Percentiles rank a stretch among this genome's conserved stretches.
These are phyloP conservation scores for Paratinospora sagittata DNA, from an alignment of 164 flowering plant genomes.

Conservation along the genomic window DNA sequence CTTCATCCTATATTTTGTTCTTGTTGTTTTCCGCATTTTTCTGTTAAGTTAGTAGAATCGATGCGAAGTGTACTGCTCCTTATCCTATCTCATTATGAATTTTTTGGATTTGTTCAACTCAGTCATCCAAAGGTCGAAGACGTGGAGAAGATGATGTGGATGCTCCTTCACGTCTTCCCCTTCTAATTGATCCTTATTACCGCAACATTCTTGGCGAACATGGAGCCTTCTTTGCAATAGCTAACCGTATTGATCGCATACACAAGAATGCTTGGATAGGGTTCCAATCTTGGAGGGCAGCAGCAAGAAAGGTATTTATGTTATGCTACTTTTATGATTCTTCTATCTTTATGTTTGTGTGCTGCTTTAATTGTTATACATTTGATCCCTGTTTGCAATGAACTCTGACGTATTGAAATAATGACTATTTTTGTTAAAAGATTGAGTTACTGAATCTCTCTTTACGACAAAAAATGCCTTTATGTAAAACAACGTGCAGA, in stretches of 20 bases:
- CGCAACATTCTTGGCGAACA: slow-evolving; percentile 72
- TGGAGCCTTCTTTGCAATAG: slow-evolving; percentile 90
- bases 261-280: slow-evolving; percentile 99
- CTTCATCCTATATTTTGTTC: not conserved
- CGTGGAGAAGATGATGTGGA: slow-evolving; percentile 81
- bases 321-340: not conserved
- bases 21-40: not conserved
- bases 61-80: not conserved
- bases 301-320: slow-evolving; percentile 65
- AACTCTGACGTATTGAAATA: too few relatives aligned
- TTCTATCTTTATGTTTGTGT: not conserved
- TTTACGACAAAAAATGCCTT: too few relatives aligned
- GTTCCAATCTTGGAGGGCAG: slow-evolving; percentile 92
- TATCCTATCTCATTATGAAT: not conserved
- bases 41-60: not conserved
- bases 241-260: slow-evolving; percentile 77
- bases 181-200: slow-evolving; percentile 68
- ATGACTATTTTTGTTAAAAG: too few relatives aligned
- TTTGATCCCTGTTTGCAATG: not conserved
- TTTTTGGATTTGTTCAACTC: slow-evolving; percentile 13
- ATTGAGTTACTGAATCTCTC: too few relatives aligned
- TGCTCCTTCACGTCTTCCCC: slow-evolving; percentile 82
- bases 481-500: too few relatives aligned
- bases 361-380: not conserved
- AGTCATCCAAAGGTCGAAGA: slow-evolving; percentile 91